These are phyloP conservation scores for Helianthus tuberosus DNA, from an alignment of 129 eudicot genomes.

Conservation along the genomic window DNA sequence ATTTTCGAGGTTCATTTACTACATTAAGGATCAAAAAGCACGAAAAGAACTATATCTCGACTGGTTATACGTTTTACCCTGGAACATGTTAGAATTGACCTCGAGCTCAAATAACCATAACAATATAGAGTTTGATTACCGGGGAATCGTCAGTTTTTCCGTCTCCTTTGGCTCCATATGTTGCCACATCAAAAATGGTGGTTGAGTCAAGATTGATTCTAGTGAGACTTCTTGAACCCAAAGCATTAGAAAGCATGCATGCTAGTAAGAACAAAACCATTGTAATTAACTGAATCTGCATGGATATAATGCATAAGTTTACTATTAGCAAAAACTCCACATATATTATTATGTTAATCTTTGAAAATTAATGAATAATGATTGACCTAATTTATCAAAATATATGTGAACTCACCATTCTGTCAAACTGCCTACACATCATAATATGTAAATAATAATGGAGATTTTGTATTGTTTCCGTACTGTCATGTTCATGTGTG, in stretches of 20 bases:
- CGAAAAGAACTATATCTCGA: too few relatives aligned
- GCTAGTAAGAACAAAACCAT: slow-evolving; percentile 26
- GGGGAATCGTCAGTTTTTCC: slow-evolving; percentile 59
- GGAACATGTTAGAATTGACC: too few relatives aligned
- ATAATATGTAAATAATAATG: background rate
- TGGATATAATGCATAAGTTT: slow-evolving; percentile 9
- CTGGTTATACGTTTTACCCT: too few relatives aligned
- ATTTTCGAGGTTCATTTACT: too few relatives aligned
- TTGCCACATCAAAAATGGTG: slow-evolving; percentile 45
- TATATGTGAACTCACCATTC: slow-evolving; percentile 19
- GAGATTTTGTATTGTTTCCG: background rate
- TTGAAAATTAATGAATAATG: background rate
- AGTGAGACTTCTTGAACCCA: slow-evolving; percentile 7
- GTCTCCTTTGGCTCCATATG: slow-evolving; percentile 56
- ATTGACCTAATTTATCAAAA: background rate
- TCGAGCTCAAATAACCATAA: background rate
- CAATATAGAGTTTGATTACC: slow-evolving; percentile 23
- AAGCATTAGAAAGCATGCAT: slow-evolving; percentile 32
- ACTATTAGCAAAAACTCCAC: slow-evolving; percentile 8
- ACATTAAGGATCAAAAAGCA: too few relatives aligned
- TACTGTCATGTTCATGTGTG: slow-evolving; percentile 11
- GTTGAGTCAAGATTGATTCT: slow-evolving; percentile 32
- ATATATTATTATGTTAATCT: background rate
- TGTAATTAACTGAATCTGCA: slow-evolving; percentile 34
- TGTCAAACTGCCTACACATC: slow-evolving; percentile 16